Percentiles rank a stretch among this genome's conserved stretches.
Conservation (phyloP, 495 filamentous ascomycete genomes). For the Daldinia decipiens region DNA sequence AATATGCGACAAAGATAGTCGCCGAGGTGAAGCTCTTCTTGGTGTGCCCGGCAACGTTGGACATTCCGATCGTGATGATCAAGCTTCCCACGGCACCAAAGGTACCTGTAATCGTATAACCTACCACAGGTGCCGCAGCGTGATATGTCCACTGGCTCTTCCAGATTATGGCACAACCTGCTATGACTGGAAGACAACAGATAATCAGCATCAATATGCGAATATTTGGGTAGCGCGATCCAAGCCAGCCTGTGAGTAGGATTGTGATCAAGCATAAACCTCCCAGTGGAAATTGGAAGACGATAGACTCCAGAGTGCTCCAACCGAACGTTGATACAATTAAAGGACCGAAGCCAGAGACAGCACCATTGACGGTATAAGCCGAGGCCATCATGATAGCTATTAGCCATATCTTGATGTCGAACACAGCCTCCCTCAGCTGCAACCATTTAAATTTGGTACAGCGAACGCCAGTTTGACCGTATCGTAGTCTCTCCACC, state of each 20-base stretch:
- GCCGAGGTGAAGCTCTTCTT: conserved; percentile 81
- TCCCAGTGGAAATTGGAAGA: conserved; percentile 78
- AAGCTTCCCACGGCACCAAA: conserved; percentile 74
- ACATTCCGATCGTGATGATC: conserved; percentile 73
- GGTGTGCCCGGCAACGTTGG: conserved; percentile 79
- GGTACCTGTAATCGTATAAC: conserved; percentile 76
- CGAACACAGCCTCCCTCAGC: conserved; percentile 64
- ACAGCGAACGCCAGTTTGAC: conserved; percentile 70
- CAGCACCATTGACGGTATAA: conserved; percentile 78
- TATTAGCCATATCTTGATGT: conserved; percentile 72
- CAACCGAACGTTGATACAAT: conserved; percentile 81
- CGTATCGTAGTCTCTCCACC: conserved; percentile 64
- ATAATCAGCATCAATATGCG: conserved; percentile 70
- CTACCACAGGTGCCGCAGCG: conserved; percentile 70
- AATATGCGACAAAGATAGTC: conserved; percentile 78
- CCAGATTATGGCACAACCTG: conserved; percentile 80
- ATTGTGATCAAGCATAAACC: conserved; percentile 71
- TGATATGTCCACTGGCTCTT: conserved; percentile 71
- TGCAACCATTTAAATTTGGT: conserved; percentile 69
- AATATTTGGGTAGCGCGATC: conserved; percentile 67
- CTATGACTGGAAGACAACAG: conserved; percentile 76
- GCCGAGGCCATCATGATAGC: conserved; percentile 67
- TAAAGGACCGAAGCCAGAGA: conserved; percentile 78
- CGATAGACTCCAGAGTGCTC: conserved; percentile 69
- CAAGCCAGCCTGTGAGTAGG: conserved; percentile 70